phyloP scores from a whole-genome alignment of 768 basidiomycete species.

The Ramaria rubella region DNA sequence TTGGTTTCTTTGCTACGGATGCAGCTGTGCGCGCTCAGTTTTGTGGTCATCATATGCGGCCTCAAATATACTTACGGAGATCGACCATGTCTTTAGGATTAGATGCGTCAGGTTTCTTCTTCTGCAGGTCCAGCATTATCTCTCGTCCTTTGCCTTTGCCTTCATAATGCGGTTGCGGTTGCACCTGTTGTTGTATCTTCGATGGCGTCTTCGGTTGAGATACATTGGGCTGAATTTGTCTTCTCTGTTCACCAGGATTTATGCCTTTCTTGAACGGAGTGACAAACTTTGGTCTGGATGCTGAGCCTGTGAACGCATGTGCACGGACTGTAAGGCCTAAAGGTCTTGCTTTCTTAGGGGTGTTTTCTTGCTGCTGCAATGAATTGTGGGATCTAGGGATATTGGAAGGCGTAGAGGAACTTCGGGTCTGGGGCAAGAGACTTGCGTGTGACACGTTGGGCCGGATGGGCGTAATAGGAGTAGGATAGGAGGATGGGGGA shows the following conservation, averaged over 20 bases:
- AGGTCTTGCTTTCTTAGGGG: slow-evolving; percentile 11
- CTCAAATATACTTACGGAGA: not conserved
- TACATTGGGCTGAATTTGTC: not conserved
- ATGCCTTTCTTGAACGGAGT: slow-evolving; percentile 58
- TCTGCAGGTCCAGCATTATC: not conserved
- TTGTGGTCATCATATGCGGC: not conserved
- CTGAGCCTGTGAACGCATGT: slow-evolving; percentile 3
- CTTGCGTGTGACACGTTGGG: not conserved
- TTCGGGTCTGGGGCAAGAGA: not conserved
- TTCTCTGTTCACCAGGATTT: slow-evolving; percentile 38
- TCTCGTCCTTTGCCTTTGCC: slow-evolving; percentile 16
- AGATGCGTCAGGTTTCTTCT: not conserved
- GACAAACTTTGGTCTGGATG: slow-evolving; percentile 37
- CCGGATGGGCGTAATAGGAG: not conserved
- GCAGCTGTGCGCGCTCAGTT: not conserved
- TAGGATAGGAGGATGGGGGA: not conserved
- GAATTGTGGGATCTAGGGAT: no score
- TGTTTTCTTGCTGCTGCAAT: not conserved
- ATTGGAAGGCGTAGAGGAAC: not conserved
- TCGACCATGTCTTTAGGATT: not conserved
- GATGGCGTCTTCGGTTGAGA: not conserved
- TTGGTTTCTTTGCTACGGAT: slow-evolving; percentile 27
- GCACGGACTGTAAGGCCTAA: slow-evolving; percentile 24
- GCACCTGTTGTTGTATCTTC: not conserved
- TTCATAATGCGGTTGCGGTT: slow-evolving; percentile 22